Evolutionary conservation across 352 stramenopile genomes (phyloP), one percentile per base, ranked within the genome.

Genomic region (Nothophytophthora sp.): DNA sequence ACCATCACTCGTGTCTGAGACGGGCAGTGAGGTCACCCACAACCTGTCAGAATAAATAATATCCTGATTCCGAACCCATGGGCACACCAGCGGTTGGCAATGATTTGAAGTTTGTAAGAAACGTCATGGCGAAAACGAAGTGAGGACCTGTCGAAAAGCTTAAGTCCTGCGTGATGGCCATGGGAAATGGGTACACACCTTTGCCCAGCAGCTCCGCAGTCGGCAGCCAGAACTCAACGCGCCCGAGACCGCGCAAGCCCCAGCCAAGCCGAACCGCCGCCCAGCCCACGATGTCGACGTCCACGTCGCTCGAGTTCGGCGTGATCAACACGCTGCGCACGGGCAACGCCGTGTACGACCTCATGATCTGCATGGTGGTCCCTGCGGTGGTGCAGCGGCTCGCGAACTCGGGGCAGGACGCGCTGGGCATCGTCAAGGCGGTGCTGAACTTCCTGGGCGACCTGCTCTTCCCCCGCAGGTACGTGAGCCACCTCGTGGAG

Each of bases 281-380:
- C 7, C 13, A 11, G 7, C 6, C 41, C 5, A 36, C 6, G 19
- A 63, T 63, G 55, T 57, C 54, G 18, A 78, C 62, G 34, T 77
- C 63, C 1, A 76, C 63, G 6, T 64, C 71, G 4, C 50, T 69
- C 4, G 60, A 78, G 29, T 63, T 68, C 23, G 73, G 67, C 5
- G 40, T 83, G 18, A 77, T 85, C 58, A 78, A 69, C 51, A 81
- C 71, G 12, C 42, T 81, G 23, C 64, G 68, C 43, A 84, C 73
- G 18, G 60, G 63, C 48, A 68, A 81, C 36, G 52, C 75, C 4
- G 42, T 81, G 44, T 53, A 76, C n/a, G 73, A 88, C 48, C 63
- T 73, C 40, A 58, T 85, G 52, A 58, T 83, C 41, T 87, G 74
- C 50, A 68, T 87, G 58, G 29, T 63, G 3, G 67, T 87, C n/a